phyloP scores from a whole-genome alignment of 306 rosid species.

The Vigna radiata region DNA sequence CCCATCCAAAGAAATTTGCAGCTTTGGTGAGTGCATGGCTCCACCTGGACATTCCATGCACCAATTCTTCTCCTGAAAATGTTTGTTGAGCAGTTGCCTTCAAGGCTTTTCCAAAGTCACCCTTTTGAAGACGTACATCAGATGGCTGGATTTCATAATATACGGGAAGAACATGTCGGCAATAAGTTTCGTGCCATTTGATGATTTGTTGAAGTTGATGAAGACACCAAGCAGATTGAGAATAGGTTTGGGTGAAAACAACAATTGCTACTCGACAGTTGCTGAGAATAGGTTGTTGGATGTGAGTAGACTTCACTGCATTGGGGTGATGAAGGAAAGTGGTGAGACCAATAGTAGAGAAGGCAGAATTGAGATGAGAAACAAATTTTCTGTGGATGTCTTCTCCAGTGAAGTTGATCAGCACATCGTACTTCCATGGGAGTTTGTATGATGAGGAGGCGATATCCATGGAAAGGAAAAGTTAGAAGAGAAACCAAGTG shows the following conservation, averaged over 20 bases:
- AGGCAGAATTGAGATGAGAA: too few relatives aligned
- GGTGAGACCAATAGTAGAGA: too few relatives aligned
- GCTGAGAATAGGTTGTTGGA: neutral
- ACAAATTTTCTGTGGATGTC: too few relatives aligned
- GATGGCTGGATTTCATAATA: neutral
- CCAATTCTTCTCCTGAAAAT: too few relatives aligned
- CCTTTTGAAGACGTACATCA: neutral
- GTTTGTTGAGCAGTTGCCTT: neutral
- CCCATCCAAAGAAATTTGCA: neutral
- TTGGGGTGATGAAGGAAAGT: too few relatives aligned
- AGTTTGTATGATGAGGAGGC: too few relatives aligned
- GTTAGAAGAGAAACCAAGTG: too few relatives aligned
- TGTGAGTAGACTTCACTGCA: too few relatives aligned
- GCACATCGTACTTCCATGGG: too few relatives aligned
- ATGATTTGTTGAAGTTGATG: neutral
- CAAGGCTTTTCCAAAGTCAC: neutral
- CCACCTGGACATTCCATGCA: neutral
- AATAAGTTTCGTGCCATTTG: neutral
- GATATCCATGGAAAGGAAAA: too few relatives aligned
- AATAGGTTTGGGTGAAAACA: neutral
- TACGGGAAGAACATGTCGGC: conserved; percentile 3
- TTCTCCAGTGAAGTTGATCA: too few relatives aligned
- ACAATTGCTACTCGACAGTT: neutral
- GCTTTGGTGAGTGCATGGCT: neutral
- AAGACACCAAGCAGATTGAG: conserved; percentile 41